Percentiles rank a stretch among this genome's conserved stretches.
Evolutionary conservation across 345 rosid species (phyloP).

Genomic region (Dovyalis caffra): DNA sequence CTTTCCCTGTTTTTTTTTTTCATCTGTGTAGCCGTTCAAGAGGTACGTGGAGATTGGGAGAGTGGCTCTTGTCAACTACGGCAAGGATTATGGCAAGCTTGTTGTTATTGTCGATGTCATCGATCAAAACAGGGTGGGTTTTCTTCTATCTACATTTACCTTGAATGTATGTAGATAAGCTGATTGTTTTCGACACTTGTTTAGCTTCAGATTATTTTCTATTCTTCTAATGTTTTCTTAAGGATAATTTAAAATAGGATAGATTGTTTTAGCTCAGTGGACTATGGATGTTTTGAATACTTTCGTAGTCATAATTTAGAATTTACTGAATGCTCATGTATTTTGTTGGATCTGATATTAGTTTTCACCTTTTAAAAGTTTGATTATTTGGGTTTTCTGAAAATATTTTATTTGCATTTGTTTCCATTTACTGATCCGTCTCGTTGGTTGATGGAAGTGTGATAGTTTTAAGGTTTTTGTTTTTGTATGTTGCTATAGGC

Average conservation of each 20-base stretch:
- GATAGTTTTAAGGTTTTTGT: background rate
- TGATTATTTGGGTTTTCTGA: background rate
- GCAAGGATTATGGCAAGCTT: slow-evolving; percentile 18
- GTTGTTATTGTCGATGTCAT: slow-evolving; percentile 27
- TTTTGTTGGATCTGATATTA: background rate
- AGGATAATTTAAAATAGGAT: no score
- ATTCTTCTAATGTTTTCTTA: no score
- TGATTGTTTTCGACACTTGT: background rate
- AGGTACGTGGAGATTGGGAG: slow-evolving; percentile 27
- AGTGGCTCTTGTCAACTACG: slow-evolving; percentile 22
- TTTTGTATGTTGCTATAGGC: slow-evolving; percentile 13
- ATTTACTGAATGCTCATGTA: background rate
- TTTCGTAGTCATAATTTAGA: background rate
- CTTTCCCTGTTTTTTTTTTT: background rate
- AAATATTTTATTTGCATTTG: background rate
- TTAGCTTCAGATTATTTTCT: no score
- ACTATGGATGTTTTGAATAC: background rate
- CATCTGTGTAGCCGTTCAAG: slow-evolving; percentile 12
- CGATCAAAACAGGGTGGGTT: slow-evolving; percentile 18
- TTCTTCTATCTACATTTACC: background rate
- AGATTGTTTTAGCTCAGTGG: no score
- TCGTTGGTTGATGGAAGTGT: background rate
- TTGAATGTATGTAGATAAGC: background rate
- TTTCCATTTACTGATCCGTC: background rate
- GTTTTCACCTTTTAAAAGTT: background rate